Conservation (phyloP, 2,329 filamentous ascomycete species). For the Trichoderma koningiopsis region DNA sequence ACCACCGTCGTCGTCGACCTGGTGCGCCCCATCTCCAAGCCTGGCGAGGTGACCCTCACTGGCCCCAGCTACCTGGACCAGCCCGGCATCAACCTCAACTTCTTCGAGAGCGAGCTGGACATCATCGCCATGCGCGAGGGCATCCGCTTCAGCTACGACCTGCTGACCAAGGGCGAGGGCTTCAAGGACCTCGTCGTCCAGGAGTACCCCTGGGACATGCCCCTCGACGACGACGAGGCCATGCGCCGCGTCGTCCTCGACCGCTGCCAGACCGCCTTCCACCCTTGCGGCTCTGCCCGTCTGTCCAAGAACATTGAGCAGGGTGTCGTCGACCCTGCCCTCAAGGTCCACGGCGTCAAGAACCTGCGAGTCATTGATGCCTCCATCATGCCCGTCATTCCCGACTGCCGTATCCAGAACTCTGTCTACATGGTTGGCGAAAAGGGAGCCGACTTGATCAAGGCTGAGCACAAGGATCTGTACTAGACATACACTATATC, state of each 20-base stretch:
- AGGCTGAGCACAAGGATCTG: conserved; percentile 28
- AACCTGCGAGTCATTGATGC: conserved; percentile 59
- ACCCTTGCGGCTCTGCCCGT: conserved; percentile 59
- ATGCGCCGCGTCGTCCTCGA: conserved; percentile 61
- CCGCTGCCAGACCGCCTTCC: conserved; percentile 61
- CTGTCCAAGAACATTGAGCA: conserved; percentile 54
- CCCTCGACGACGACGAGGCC: conserved; percentile 54
- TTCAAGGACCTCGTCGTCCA: conserved; percentile 56
- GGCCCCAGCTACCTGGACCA: conserved; percentile 59
- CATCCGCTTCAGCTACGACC: conserved; percentile 57
- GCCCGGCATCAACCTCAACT: conserved; percentile 63
- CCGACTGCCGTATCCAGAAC: conserved; percentile 60
- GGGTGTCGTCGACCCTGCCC: conserved; percentile 53
- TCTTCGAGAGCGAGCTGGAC: conserved; percentile 57
- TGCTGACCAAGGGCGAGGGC: conserved; percentile 58
- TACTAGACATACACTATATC: conserved; percentile 1
- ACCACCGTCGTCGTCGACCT: conserved; percentile 59
- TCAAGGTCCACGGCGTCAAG: conserved; percentile 57
- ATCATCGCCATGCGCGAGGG: conserved; percentile 62
- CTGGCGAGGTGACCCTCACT: conserved; percentile 58
- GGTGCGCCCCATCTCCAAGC: conserved; percentile 44
- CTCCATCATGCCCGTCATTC: conserved; percentile 58
- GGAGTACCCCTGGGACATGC: conserved; percentile 65
- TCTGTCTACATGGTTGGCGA: conserved; percentile 63
- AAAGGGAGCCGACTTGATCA: conserved; percentile 42